phyloP scores from a whole-genome alignment of 163 green algal genomes.

The Chlamydomonas reinhardtii region DNA sequence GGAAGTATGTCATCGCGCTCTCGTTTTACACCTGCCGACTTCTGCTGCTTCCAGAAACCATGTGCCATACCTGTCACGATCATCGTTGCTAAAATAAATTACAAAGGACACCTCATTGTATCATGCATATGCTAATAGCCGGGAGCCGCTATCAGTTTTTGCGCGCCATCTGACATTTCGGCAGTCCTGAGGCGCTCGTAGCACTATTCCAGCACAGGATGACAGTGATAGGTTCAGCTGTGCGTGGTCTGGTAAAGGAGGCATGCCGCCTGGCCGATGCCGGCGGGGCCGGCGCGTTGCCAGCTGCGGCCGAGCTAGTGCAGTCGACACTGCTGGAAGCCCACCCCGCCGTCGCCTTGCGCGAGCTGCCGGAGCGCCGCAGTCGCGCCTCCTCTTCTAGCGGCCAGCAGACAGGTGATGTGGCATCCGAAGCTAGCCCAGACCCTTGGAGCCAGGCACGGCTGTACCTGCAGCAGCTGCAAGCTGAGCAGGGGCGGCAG shows the following conservation, averaged over 20 bases:
- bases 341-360: not conserved
- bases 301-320: not conserved
- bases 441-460: not conserved
- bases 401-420: not conserved
- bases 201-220: too few relatives aligned
- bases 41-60: too few relatives aligned
- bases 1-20: too few relatives aligned
- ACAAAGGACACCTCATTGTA: too few relatives aligned
- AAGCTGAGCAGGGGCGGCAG: not conserved
- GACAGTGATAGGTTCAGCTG: not conserved
- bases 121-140: too few relatives aligned
- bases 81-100: too few relatives aligned
- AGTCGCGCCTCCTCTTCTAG: not conserved
- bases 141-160: too few relatives aligned
- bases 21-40: too few relatives aligned
- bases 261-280: constrained; percentile 9
- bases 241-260: constrained; percentile 16
- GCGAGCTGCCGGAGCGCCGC: not conserved
- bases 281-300: not conserved
- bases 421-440: too few relatives aligned
- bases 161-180: too few relatives aligned
- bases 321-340: not conserved
- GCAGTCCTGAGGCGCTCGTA: too few relatives aligned
- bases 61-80: too few relatives aligned
- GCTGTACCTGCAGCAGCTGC: constrained; percentile 14